Evolutionary conservation across 2,329 filamentous ascomycete species (phyloP).

Genomic region (Ciborinia camelliae): DNA sequence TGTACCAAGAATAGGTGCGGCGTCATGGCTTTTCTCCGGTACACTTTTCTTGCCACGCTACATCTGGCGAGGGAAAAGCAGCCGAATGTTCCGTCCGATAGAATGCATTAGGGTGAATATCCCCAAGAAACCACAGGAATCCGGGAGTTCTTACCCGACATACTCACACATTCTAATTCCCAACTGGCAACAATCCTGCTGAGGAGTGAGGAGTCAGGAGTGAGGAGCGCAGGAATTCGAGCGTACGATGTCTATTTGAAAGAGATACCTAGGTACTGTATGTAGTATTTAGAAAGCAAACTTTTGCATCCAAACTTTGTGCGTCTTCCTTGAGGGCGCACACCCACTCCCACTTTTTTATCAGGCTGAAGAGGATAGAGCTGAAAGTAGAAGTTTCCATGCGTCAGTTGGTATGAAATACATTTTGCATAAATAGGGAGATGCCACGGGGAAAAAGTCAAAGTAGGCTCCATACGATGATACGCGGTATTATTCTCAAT

Average conservation of each 20-base stretch:
- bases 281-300: neutral
- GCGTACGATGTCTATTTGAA: neutral
- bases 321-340: neutral
- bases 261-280: no score
- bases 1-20: neutral
- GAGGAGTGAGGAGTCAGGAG: no score
- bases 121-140: no score
- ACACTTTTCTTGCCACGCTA: neutral
- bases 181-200: neutral
- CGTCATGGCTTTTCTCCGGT: conserved; percentile 2
- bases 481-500: neutral
- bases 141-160: no score
- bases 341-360: neutral
- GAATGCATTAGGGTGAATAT: neutral
- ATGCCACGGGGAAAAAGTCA: neutral
- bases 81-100: neutral
- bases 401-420: neutral
- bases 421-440: conserved; percentile 8
- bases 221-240: neutral
- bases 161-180: neutral
- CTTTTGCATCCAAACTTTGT: neutral
- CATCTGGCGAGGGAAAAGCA: neutral
- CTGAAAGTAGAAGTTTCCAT: neutral
- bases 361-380: neutral
- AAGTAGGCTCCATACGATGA: neutral